Evolutionary conservation across 352 stramenopile species (phyloP), one percentile per base, ranked within the genome.

Genomic region (Phytophthora cryptogea): DNA sequence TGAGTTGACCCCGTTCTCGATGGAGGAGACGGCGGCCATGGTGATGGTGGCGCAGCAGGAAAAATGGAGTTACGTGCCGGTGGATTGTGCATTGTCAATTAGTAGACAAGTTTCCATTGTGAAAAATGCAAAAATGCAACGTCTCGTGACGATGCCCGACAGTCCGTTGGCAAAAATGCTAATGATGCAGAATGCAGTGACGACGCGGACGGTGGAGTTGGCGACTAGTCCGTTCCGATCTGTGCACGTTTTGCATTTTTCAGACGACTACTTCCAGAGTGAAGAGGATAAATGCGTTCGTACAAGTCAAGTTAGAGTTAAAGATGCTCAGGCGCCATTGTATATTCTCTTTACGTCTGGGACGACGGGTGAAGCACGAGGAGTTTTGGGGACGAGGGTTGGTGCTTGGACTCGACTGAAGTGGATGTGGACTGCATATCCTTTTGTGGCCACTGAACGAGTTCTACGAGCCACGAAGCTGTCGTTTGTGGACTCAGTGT

Each of bases 341-440:
- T 88, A 90, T 46, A 58, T 90, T 28, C 33, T 90, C 16, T 85
- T 72, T 49, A 90, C 80, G 6, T 90, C 80, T 14, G 80, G 80
- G 2, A 80, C 80, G 11, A 88, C 76, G 14, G 74, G 69, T 2
- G 16, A 64, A 0, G 58, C 71, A 11, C 78, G 74, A 40, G 69
- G 76, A n/a, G 76, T 90, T 8, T 11, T 87, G 13, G 80, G 80
- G 1, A 82, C 76, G 10, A 55, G 80, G 20, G 11, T 10, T 1
- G 80, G 80, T 1, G 71, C 72, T 3, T 72, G 65, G 40, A 70
- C 69, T 13, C 74, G 80, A n/a, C 36, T 86, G 7, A 26, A 66
- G 7, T 90, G 78, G 80, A 84, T 86, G 67, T 77, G 66, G 63
- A 43, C 31, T 7, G 41, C 36, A 9, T 73, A 78, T 56, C 73